Conservation (phyloP, 148 eudicot genomes). For the Vaccinium myrtillus region DNA sequence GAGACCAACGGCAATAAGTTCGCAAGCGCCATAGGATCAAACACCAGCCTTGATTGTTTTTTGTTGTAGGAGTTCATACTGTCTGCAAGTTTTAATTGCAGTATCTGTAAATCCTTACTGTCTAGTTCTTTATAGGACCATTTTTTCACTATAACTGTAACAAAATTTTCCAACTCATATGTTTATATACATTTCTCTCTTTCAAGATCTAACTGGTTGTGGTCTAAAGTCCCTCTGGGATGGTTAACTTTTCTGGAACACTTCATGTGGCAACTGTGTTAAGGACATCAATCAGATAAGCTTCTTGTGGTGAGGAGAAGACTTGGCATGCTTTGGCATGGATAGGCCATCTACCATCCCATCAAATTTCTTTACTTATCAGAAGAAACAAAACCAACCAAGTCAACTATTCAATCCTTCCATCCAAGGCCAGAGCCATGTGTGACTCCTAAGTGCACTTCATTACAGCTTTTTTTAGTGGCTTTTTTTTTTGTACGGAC, state of each 20-base stretch:
- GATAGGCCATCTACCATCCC: no score
- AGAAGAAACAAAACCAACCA: background rate
- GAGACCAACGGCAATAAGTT: background rate
- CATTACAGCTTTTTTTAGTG: slow-evolving; percentile 18
- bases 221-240: background rate
- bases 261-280: no score
- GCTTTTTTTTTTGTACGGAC: background rate
- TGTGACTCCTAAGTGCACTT: slow-evolving; percentile 16
- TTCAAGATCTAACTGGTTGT: no score
- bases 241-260: background rate
- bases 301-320: background rate
- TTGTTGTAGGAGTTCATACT: background rate
- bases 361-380: background rate
- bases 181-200: no score
- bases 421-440: background rate
- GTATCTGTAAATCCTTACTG: background rate
- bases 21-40: background rate
- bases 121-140: no score
- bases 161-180: no score
- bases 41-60: background rate
- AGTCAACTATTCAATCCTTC: background rate
- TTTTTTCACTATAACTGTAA: no score
- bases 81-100: background rate
- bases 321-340: no score
- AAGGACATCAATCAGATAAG: no score